A percentile compares a stretch with the other conserved stretches of the same genome.
Evolutionary conservation across 164 flowering plant species (phyloP).

Genomic region (Platanus orientalis): DNA sequence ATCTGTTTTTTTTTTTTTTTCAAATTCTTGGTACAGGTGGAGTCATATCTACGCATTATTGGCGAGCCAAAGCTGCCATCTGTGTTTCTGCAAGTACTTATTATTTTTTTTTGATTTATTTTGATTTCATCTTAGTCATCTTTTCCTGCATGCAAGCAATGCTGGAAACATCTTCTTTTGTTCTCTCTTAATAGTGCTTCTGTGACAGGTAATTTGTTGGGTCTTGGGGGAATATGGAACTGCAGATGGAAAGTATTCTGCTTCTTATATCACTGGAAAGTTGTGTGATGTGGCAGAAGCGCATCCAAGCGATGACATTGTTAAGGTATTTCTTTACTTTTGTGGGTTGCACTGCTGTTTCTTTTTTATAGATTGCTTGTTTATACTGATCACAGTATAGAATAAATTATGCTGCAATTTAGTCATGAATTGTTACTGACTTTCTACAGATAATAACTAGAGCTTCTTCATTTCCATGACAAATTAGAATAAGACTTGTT

Average conservation of each 20-base stretch:
- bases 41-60: constrained; percentile 79
- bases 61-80: constrained; percentile 98
- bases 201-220: constrained; percentile 90
- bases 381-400: no score
- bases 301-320: constrained; percentile 81
- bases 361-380: not conserved
- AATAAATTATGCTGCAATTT: no score
- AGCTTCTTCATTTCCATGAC: no score
- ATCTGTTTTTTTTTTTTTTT: not conserved
- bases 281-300: constrained; percentile 98
- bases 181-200: not conserved
- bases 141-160: constrained; percentile 3
- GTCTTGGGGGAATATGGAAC: constrained; percentile 99
- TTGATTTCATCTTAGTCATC: constrained; percentile 13
- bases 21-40: constrained; percentile 57
- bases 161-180: not conserved
- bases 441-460: no score
- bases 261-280: constrained; percentile 86
- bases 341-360: not conserved
- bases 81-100: constrained; percentile 82
- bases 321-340: constrained; percentile 50
- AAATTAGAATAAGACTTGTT: no score
- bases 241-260: constrained; percentile 87
- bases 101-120: constrained; percentile 7
- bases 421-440: no score